Percentiles rank a stretch among this genome's conserved stretches.
phyloP scores from a whole-genome alignment of 139 green algal genomes.

The Chara braunii region DNA sequence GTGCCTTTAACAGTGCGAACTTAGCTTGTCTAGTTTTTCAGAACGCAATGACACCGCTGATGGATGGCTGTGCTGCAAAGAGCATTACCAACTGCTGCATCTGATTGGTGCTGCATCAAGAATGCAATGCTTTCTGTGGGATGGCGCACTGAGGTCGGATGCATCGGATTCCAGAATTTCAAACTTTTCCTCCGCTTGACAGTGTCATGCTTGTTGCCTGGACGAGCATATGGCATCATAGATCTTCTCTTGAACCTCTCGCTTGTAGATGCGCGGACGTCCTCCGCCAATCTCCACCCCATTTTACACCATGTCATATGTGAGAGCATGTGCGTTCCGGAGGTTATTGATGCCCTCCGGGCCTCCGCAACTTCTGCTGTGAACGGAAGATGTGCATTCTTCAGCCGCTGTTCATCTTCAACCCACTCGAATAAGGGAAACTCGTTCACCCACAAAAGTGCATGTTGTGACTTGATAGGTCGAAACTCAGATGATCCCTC shows the following conservation, averaged over 20 bases:
- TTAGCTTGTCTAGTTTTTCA: slow-evolving; percentile 85
- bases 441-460: slow-evolving; percentile 88
- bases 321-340: slow-evolving; percentile 37
- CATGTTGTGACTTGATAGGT: slow-evolving; percentile 53
- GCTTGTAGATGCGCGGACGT: slow-evolving; percentile 80
- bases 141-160: slow-evolving; percentile 68
- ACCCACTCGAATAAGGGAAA: slow-evolving; percentile 97
- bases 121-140: no score
- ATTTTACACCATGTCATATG: slow-evolving; percentile 99
- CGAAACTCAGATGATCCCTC: slow-evolving; percentile 70
- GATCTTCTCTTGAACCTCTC: slow-evolving; percentile 81
- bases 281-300: slow-evolving; percentile 91
- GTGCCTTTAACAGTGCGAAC: slow-evolving; percentile 76
- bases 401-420: slow-evolving; percentile 57
- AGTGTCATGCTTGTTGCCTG: slow-evolving; percentile 10
- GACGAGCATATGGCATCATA: slow-evolving; percentile 84
- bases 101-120: slow-evolving; percentile 75
- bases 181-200: slow-evolving; percentile 54
- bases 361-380: slow-evolving; percentile 80
- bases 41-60: slow-evolving; percentile 99
- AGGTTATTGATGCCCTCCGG: slow-evolving; percentile 45
- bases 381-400: slow-evolving; percentile 93
- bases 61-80: slow-evolving; percentile 67
- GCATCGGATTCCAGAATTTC: slow-evolving; percentile 50
- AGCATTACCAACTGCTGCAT: slow-evolving; percentile 92